A percentile compares a stretch with the other conserved stretches of the same genome.
Conservation (phyloP, 139 green algal species). For the Chloropicon primus region DNA sequence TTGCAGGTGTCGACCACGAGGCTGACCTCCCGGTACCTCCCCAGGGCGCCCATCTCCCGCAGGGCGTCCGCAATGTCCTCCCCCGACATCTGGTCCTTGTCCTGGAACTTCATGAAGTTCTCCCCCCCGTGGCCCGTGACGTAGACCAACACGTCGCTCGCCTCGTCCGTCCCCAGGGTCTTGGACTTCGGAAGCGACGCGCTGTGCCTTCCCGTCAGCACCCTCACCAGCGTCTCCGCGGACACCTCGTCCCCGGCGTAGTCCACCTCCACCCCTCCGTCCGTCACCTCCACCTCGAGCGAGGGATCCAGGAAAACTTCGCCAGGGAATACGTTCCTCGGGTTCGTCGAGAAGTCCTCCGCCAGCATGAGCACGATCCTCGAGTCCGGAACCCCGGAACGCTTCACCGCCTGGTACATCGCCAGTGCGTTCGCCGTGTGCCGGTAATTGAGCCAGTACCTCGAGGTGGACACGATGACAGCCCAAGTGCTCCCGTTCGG, state of each 20-base stretch:
- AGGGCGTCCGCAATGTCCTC: conserved; percentile 36
- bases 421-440: conserved; percentile 63
- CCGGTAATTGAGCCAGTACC: conserved; percentile 72
- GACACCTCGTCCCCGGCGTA: not conserved
- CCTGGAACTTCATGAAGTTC: conserved; percentile 94
- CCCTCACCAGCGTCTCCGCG: not conserved
- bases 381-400: conserved; percentile 80
- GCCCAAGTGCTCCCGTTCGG: conserved; percentile 53
- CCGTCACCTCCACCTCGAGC: not conserved
- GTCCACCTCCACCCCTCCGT: not conserved
- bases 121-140: conserved; percentile 78
- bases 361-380: conserved; percentile 89
- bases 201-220: not conserved
- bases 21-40: conserved; percentile 70
- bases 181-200: not conserved
- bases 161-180: conserved; percentile 47
- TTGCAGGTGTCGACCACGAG: conserved; percentile 90
- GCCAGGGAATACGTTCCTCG: conserved; percentile 55
- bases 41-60: conserved; percentile 47
- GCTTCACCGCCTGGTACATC: conserved; percentile 59
- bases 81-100: conserved; percentile 26
- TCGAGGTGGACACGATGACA: conserved; percentile 53
- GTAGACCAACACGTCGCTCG: conserved; percentile 73
- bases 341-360: conserved; percentile 77
- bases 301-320: not conserved